phyloP scores from a whole-genome alignment of 2,329 filamentous ascomycete species.

The Cephalotrichum gorgonifer region DNA sequence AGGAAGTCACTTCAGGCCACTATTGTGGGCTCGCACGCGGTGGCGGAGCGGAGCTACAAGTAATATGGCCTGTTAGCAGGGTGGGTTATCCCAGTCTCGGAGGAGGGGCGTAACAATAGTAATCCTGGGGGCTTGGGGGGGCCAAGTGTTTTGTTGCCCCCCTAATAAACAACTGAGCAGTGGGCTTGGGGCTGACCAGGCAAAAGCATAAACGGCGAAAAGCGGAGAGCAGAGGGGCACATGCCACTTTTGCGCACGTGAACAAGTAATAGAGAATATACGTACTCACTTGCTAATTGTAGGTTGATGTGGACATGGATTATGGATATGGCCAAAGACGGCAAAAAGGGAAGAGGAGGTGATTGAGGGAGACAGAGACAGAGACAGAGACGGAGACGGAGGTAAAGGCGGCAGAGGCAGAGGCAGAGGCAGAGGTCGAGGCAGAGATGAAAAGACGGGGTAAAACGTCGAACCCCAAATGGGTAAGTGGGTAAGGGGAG shows the following conservation, averaged over 20 bases:
- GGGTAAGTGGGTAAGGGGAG: background rate
- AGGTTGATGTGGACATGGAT: background rate
- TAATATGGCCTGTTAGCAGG: background rate
- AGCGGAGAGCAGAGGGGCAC: background rate
- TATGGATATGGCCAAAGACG: background rate
- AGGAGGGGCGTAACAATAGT: background rate
- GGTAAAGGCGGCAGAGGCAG: no score
- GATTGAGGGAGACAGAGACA: background rate
- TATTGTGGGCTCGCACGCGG: background rate
- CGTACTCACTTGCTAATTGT: no score
- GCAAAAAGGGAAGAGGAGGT: background rate
- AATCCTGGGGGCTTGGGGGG: no score
- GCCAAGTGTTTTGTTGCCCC: background rate
- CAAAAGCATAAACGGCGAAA: background rate
- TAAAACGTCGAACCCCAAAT: background rate
- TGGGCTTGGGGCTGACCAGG: background rate
- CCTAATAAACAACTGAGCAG: background rate
- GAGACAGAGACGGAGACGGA: no score
- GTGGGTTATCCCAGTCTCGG: background rate
- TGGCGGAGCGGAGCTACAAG: no score
- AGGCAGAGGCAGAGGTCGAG: no score
- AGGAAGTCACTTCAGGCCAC: background rate
- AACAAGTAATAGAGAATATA: background rate
- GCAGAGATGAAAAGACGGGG: no score
- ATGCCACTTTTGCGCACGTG: background rate